Evolutionary conservation across 2,329 filamentous ascomycete species (phyloP), one percentile per base, ranked within the genome.

Genomic region (Aureobasidium sp.): DNA sequence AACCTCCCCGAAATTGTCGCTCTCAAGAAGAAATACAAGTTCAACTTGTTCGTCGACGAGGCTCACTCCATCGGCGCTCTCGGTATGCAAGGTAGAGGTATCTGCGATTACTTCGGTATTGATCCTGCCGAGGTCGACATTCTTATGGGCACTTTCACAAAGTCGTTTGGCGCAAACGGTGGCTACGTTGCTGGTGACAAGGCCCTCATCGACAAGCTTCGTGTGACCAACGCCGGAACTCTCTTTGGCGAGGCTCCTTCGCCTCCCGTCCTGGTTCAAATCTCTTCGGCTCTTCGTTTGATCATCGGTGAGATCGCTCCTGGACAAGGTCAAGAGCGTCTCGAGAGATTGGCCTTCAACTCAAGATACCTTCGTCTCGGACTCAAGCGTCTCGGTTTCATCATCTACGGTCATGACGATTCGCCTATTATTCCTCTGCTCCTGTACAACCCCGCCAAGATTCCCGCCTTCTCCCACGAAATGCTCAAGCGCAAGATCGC

Each of bases 401-500:
- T 99, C 72, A 88, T 97, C 60, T 97, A 95, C 72, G 94, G 94
- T 64, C 92, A 97, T 74, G 94, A 99, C 72, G 94, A 99, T 77
- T 97, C 92, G 5, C 94, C 94, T 61, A 97, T 99, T 68, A 91
- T 99, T 68, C 94, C 94, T 59, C 76, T 99, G 67, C 84, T 96
- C 71, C 85, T 99, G 32, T 99, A 97, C 81, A 91, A 97, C 77
- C 94, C 94, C n/a, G 94, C 90, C 69, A 99, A 99, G 79, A 97
- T 99, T 82, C 90, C 93, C 5, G 93, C 94, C 63, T 99, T 99
- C 76, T 97, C 91, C 55, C 94, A 96, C 73, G 94, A 97, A 75
- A 97, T 99, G 94, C 84, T 97, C 64, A 90, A 90, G 78, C 90
- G 94, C 71, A 97, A 97, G 76, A 97, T 99, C 68, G 94, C 93